Evolutionary conservation across 345 rosid species (phyloP), one percentile per base, ranked within the genome.

Genomic region (Melaleuca alternifolia): DNA sequence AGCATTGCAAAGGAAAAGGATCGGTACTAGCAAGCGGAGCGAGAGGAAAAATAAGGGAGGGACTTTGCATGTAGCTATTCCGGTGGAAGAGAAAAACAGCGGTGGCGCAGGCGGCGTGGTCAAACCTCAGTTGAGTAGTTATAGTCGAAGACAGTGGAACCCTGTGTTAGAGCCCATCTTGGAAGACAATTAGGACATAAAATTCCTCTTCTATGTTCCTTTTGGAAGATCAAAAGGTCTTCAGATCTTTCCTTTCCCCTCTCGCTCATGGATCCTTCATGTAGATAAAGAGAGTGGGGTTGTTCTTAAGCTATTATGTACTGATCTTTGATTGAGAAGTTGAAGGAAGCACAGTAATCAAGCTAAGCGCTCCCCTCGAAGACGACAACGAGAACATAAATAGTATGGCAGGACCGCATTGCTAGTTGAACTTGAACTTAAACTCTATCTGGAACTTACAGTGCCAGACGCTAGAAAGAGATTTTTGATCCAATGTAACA

Each of bases 81-180:
- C 44, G 24, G 81, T 33, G 20, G 44, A 41, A 71, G 81, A 71
- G 81, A 20, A 37, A 44, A 18, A 3, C 26, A 1, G 3, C 23
- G 6, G 46, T 44, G 3, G 77, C 46, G 37, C 46, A 3, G 79
- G 48, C 7, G 26, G 76, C n/a, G n/a, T 28, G 10, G 9, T 71
- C 81, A 11, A 37, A 18, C 48, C 81, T 71, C 33, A 85, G 82
- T 30, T 62, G 81, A 71, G 1, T 14, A 61, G n/a, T n/a, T 62
- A 65, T 20, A 14, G 52, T 12, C 12, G 56, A 44, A 61, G 81
- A 48, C 87, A 37, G 28, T 90, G 93, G 92, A 90, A 83, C 62
- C 93, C 92, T 6, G 90, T 88, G 5, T 84, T 93, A 87, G 91
- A 91, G 77, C 62, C 93, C 71, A 92, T 92, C 71, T 84, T 86